phyloP scores from a whole-genome alignment of 2,329 filamentous ascomycete genomes.

The Fusarium marasasianum region DNA sequence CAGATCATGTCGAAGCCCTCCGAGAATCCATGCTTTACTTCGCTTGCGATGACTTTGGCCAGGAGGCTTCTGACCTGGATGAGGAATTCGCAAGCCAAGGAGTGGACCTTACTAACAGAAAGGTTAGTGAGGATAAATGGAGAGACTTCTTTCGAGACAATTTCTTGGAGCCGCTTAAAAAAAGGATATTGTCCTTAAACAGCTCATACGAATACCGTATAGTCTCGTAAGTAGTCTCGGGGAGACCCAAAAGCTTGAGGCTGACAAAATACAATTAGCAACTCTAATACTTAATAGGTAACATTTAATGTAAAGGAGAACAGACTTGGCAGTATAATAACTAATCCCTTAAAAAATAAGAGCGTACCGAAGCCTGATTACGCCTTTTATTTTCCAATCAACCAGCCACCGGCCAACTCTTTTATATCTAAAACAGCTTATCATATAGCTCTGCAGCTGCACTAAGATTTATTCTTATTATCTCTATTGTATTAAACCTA shows the following conservation, averaged over 20 bases:
- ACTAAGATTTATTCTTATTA: neutral
- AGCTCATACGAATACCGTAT: neutral
- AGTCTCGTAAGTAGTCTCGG: neutral
- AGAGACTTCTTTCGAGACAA: fast-evolving
- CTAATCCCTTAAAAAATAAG: neutral
- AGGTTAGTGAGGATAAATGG: fast-evolving
- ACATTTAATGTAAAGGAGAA: neutral
- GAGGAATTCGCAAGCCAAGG: neutral
- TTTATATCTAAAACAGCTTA: too few species aligned
- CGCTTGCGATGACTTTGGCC: neutral
- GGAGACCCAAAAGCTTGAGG: fast-evolving
- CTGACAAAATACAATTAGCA: neutral
- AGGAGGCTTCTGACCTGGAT: neutral
- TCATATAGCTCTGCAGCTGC: too few species aligned
- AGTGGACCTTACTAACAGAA: neutral
- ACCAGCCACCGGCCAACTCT: too few species aligned
- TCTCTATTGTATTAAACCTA: too few species aligned
- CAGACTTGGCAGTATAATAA: neutral
- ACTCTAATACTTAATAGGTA: neutral
- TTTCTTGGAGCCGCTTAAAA: neutral
- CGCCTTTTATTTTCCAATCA: neutral
- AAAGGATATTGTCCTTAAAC: neutral
- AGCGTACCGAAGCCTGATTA: neutral
- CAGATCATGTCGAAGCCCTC: neutral
- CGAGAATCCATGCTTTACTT: neutral